Conservation (phyloP, 345 rosid species). For the Eucalyptus melliodora region DNA sequence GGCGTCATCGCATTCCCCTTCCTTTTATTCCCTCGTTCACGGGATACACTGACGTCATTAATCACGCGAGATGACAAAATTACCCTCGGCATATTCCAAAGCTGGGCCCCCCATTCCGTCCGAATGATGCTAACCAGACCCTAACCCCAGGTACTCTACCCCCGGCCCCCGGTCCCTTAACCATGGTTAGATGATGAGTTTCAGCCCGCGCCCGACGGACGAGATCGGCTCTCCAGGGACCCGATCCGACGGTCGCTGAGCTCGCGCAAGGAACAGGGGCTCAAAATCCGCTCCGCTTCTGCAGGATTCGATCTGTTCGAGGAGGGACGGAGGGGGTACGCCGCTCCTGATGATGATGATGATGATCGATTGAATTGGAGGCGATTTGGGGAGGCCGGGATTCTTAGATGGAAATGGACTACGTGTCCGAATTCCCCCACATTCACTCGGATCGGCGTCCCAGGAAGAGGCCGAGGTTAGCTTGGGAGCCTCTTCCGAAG, state of each 20-base stretch:
- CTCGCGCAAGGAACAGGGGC: not conserved
- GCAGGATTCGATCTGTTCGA: not conserved
- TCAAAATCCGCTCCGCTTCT: not conserved
- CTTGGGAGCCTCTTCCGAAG: too few relatives aligned
- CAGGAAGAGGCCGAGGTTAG: too few relatives aligned
- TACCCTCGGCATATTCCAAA: not conserved
- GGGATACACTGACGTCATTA: not conserved
- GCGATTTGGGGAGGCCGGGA: too few relatives aligned
- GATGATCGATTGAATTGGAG: too few relatives aligned
- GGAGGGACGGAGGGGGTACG: too few relatives aligned
- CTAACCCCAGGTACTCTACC: not conserved
- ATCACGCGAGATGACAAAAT: not conserved
- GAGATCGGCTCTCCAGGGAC: not conserved
- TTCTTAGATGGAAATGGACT: too few relatives aligned
- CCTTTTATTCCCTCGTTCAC: not conserved
- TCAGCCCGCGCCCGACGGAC: not conserved
- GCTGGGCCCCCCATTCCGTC: not conserved
- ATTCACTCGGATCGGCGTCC: too few relatives aligned
- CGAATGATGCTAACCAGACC: not conserved
- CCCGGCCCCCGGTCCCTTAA: not conserved
- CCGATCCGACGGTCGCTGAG: constrained; percentile 3
- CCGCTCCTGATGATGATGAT: too few relatives aligned
- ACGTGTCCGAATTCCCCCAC: too few relatives aligned
- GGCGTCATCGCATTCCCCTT: not conserved
- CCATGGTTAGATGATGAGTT: not conserved